Conservation (phyloP, 805 yeast genomes). For the Candida awuae region DNA sequence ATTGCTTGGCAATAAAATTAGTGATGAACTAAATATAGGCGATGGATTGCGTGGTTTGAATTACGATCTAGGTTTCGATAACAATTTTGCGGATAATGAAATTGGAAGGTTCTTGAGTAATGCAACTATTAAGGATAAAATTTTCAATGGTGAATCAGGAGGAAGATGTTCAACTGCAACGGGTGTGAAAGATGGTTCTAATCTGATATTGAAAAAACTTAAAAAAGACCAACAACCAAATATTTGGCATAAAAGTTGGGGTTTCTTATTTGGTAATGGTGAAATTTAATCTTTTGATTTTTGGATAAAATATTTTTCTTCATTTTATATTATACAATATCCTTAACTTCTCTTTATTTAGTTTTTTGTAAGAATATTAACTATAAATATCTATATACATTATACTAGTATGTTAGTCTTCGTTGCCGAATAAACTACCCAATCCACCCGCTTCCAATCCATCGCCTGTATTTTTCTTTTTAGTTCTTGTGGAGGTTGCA, state of each 20-base stretch:
- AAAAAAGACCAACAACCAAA: background rate
- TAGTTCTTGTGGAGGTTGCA: slow-evolving; percentile 10
- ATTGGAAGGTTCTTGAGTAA: slow-evolving; percentile 6
- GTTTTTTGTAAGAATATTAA: too few species aligned
- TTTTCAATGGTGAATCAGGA: background rate
- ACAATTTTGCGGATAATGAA: slow-evolving; percentile 8
- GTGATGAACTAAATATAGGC: slow-evolving; percentile 11
- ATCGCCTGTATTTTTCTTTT: slow-evolving; percentile 11
- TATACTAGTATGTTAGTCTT: too few species aligned
- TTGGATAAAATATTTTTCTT: background rate
- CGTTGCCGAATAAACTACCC: slow-evolving; percentile 11
- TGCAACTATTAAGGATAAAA: background rate
- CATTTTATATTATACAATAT: too few species aligned
- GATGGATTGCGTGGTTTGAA: slow-evolving; percentile 12
- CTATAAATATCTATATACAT: too few species aligned
- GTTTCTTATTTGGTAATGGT: slow-evolving; percentile 12
- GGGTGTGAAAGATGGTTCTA: slow-evolving; percentile 10
- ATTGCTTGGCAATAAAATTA: slow-evolving; percentile 2
- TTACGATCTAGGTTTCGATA: slow-evolving; percentile 4
- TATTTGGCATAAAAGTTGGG: slow-evolving; percentile 7
- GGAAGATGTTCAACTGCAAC: background rate
- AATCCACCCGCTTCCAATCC: slow-evolving; percentile 13
- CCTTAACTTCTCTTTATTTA: too few species aligned
- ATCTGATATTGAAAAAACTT: slow-evolving; percentile 5
- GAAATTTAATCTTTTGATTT: slow-evolving; percentile 8